Percentiles rank a stretch among this genome's conserved stretches.
These are phyloP conservation scores for Urochloa ruziziensis DNA, from an alignment of 176 grass and related monocot genomes.

Conservation along the genomic window DNA sequence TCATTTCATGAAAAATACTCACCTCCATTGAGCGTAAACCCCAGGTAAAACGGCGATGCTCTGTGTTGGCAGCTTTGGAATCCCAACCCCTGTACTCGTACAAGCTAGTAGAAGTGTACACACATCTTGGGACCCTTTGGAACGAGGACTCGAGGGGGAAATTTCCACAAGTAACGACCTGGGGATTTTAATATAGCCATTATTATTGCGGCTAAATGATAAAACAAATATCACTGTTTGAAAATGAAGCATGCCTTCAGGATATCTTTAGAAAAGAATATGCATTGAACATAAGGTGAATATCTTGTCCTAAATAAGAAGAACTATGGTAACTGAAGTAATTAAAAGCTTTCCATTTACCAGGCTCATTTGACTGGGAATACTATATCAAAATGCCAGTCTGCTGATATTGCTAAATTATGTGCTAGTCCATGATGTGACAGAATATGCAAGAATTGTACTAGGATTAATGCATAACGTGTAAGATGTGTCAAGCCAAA, in stretches of 20 bases:
- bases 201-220: not conserved
- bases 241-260: not conserved
- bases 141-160: conserved; percentile 84
- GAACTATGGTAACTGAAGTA: not conserved
- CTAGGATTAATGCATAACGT: conserved; percentile 3
- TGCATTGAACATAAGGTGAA: not conserved
- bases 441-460: not conserved
- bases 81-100: conserved; percentile 96
- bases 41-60: conserved; percentile 87
- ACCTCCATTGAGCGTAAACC: conserved; percentile 90
- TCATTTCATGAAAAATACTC: conserved; percentile 11
- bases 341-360: not conserved
- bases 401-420: conserved; percentile 11
- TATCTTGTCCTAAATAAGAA: not conserved
- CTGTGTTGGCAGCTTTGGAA: conserved; percentile 70
- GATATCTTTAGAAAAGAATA: not conserved
- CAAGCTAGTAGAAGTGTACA: conserved; percentile 90
- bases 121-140: conserved; percentile 79
- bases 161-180: conserved; percentile 98
- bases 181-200: conserved; percentile 19
- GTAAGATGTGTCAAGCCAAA: not conserved
- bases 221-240: not conserved
- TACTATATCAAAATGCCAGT: conserved; percentile 9
- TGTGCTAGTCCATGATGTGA: not conserved
- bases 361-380: not conserved